A percentile compares a stretch with the other conserved stretches of the same genome.
These are phyloP conservation scores for Puccinia triticina DNA, from an alignment of 1,284 basidiomycete genomes.

Conservation along the genomic window DNA sequence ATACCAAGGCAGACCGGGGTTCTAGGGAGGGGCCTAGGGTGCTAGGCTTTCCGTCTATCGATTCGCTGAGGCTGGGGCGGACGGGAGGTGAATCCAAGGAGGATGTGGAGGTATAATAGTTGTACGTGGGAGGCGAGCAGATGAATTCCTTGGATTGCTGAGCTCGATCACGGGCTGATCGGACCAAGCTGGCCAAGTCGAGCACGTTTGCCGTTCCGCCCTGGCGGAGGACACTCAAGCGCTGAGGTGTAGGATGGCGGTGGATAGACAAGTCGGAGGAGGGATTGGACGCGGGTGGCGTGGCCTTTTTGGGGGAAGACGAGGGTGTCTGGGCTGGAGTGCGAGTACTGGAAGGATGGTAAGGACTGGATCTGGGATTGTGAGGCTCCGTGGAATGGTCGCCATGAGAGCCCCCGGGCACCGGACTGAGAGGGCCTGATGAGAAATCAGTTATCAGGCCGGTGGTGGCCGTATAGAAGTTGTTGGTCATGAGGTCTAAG, in stretches of 20 bases:
- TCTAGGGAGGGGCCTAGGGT: background rate
- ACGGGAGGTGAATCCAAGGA: background rate
- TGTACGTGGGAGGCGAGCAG: background rate
- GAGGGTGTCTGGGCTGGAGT: background rate
- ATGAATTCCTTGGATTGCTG: background rate
- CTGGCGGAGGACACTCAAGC: conserved; percentile 31
- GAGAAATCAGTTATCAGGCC: background rate
- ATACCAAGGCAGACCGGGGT: background rate
- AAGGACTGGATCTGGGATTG: background rate
- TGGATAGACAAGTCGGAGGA: background rate
- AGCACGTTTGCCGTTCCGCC: conserved; percentile 39
- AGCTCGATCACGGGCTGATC: conserved; percentile 24
- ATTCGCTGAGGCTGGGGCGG: conserved; percentile 2
- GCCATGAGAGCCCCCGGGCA: background rate
- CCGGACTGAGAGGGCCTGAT: background rate
- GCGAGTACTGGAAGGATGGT: background rate
- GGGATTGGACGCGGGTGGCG: background rate
- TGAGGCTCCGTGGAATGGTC: too few relatives aligned
- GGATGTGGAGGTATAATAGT: conserved; percentile 7
- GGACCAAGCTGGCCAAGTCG: conserved; percentile 43
- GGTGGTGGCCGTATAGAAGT: background rate
- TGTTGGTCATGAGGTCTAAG: background rate
- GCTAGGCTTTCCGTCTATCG: background rate
- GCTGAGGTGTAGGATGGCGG: conserved; percentile 12
- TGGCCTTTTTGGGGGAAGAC: background rate